These are phyloP conservation scores for Colletotrichum zoysiae DNA, from an alignment of 2,329 filamentous ascomycete genomes.

Conservation along the genomic window DNA sequence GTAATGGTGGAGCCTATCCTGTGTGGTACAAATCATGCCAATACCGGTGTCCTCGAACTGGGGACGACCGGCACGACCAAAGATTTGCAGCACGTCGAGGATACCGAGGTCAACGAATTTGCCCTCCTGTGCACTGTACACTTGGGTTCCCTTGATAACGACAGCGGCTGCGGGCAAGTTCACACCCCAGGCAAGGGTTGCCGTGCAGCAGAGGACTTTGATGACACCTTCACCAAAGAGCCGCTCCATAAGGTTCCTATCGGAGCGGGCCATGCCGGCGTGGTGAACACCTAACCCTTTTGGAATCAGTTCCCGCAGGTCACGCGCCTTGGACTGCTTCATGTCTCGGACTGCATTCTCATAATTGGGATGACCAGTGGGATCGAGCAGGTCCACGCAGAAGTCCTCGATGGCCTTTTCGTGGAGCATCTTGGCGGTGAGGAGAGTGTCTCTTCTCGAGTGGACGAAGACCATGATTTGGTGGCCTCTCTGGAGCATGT, in stretches of 20 bases:
- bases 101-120: constrained; percentile 98
- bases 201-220: constrained; percentile 97
- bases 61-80: constrained; percentile 96
- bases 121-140: constrained; percentile 96
- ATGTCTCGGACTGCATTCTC: constrained; percentile 85
- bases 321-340: constrained; percentile 85
- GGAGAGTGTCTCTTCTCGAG: constrained; percentile 92
- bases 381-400: constrained; percentile 86
- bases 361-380: constrained; percentile 81
- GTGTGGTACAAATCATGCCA: constrained; percentile 96
- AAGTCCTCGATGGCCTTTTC: constrained; percentile 88
- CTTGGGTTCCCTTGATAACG: constrained; percentile 96
- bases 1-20: constrained; percentile 94
- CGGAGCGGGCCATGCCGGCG: constrained; percentile 93
- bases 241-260: constrained; percentile 95
- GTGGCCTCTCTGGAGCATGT: constrained; percentile 92
- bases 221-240: constrained; percentile 93
- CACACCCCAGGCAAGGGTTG: constrained; percentile 97
- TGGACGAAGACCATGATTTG: constrained; percentile 99
- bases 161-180: constrained; percentile 97
- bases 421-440: constrained; percentile 86
- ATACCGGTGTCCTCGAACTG: constrained; percentile 98
- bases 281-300: constrained; percentile 97
- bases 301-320: constrained; percentile 87
- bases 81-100: constrained; percentile 96